Conservation (phyloP, 1,139 yeast species). For the Meyerozyma athensensis region DNA sequence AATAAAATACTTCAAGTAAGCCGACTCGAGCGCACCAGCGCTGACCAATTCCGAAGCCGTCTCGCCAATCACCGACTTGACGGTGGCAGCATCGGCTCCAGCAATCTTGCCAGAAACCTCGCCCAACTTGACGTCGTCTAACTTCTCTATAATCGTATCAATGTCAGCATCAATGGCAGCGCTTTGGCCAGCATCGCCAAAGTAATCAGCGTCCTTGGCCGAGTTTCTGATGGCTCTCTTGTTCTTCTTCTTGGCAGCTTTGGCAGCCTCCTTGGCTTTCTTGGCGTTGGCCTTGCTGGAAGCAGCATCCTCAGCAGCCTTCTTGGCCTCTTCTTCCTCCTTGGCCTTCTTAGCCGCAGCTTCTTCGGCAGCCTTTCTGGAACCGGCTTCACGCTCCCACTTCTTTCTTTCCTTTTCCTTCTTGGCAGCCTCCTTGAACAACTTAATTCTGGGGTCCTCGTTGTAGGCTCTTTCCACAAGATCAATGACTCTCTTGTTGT, state of each 20-base stretch:
- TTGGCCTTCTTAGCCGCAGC: slow-evolving; percentile 79
- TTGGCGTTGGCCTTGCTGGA: slow-evolving; percentile 64
- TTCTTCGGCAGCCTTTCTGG: slow-evolving; percentile 92
- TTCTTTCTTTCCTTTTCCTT: slow-evolving; percentile 91
- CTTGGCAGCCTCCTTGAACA: slow-evolving; percentile 91
- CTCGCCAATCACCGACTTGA: slow-evolving; percentile 48
- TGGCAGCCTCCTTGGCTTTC: slow-evolving; percentile 96
- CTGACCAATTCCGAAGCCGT: slow-evolving; percentile 39
- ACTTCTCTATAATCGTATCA: slow-evolving; percentile 69
- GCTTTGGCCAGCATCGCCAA: slow-evolving; percentile 69
- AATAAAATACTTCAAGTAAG: slow-evolving; percentile 33
- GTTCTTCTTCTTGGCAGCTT: slow-evolving; percentile 95
- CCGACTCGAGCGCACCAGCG: slow-evolving; percentile 28
- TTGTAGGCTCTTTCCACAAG: slow-evolving; percentile 82
- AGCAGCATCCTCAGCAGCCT: slow-evolving; percentile 74
- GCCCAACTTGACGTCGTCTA: slow-evolving; percentile 72
- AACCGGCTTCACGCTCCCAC: slow-evolving; percentile 98
- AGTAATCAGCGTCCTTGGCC: slow-evolving; percentile 80
- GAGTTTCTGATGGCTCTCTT: slow-evolving; percentile 86
- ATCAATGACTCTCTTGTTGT: slow-evolving; percentile 83
- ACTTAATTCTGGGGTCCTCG: slow-evolving; percentile 92
- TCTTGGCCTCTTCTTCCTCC: slow-evolving; percentile 70
- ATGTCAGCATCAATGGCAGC: slow-evolving; percentile 73
- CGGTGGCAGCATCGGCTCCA: slow-evolving; percentile 47
- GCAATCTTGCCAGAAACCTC: slow-evolving; percentile 61